Evolutionary conservation across 1,139 yeast genomes (phyloP).

Genomic region (Saccharomyces pastorianus): DNA sequence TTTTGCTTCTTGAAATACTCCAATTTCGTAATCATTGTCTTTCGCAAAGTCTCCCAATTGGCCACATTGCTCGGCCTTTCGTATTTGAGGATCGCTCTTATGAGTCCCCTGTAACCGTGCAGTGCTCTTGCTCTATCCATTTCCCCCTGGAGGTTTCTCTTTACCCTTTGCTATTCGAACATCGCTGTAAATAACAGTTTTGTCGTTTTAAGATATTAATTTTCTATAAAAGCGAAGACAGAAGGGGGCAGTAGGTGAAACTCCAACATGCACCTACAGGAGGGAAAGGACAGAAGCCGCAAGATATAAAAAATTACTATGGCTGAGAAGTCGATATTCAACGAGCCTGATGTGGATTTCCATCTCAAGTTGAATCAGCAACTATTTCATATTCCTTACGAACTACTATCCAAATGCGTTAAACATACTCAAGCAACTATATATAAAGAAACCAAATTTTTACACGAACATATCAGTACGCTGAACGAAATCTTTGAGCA

Average conservation of each 20-base stretch:
- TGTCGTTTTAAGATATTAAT: neutral
- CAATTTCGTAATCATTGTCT: neutral
- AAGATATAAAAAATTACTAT: neutral
- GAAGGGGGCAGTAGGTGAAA: neutral
- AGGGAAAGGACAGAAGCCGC: neutral
- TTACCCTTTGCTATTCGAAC: neutral
- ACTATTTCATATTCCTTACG: constrained; percentile 55
- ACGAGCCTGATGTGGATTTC: constrained; percentile 36
- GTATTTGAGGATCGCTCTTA: neutral
- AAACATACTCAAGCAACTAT: constrained; percentile 47
- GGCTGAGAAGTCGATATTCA: constrained; percentile 15
- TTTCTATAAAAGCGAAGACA: neutral
- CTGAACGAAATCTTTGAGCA: constrained; percentile 36
- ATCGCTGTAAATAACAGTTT: neutral
- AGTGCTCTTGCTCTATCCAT: neutral
- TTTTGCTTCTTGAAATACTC: neutral
- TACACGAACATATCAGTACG: constrained; percentile 37
- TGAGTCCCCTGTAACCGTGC: neutral
- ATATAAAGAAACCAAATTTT: constrained; percentile 33
- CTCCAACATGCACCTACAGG: neutral
- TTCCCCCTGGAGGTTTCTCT: neutral
- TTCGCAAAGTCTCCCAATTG: neutral
- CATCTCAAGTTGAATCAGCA: constrained; percentile 40
- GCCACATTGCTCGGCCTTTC: neutral
- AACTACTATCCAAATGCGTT: constrained; percentile 50